phyloP scores from a whole-genome alignment of 495 filamentous ascomycete genomes.

The Xylaria telfairii region DNA sequence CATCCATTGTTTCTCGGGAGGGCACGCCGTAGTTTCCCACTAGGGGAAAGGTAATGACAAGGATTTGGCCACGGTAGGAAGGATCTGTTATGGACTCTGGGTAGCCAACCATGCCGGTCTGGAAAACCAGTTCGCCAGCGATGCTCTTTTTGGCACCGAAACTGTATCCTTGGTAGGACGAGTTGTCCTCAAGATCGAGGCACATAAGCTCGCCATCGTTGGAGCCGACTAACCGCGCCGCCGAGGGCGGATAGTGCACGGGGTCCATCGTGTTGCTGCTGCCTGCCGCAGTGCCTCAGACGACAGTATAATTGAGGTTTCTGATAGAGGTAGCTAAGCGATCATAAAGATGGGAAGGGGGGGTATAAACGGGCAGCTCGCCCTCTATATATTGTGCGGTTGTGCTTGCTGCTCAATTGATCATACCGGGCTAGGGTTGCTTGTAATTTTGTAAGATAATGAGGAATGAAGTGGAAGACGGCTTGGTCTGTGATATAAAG shows the following conservation, averaged over 20 bases:
- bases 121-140: slow-evolving; percentile 96
- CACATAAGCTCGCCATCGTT: slow-evolving; percentile 67
- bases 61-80: slow-evolving; percentile 89
- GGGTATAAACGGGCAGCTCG: slow-evolving; percentile 16
- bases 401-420: slow-evolving; percentile 21
- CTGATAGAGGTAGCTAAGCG: background rate
- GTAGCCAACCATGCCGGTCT: slow-evolving; percentile 99
- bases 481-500: slow-evolving; percentile 5
- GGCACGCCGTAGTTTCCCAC: slow-evolving; percentile 97
- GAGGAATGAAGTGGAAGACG: background rate
- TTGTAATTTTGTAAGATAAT: background rate
- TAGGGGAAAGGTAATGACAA: slow-evolving; percentile 89
- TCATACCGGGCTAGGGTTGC: slow-evolving; percentile 11
- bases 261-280: slow-evolving; percentile 44
- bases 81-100: slow-evolving; percentile 94
- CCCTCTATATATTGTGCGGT: slow-evolving; percentile 22
- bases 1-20: slow-evolving; percentile 78
- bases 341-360: background rate
- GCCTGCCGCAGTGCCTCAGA: background rate
- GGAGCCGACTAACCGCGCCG: slow-evolving; percentile 53
- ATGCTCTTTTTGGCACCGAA: slow-evolving; percentile 92
- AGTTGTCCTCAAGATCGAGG: slow-evolving; percentile 90
- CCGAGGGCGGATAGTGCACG: slow-evolving; percentile 59
- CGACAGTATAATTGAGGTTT: slow-evolving; percentile 4
- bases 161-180: slow-evolving; percentile 87